Base-by-base conservation (phyloP, 306 rosid species). In the Pterocarpus santalinus region DNA sequence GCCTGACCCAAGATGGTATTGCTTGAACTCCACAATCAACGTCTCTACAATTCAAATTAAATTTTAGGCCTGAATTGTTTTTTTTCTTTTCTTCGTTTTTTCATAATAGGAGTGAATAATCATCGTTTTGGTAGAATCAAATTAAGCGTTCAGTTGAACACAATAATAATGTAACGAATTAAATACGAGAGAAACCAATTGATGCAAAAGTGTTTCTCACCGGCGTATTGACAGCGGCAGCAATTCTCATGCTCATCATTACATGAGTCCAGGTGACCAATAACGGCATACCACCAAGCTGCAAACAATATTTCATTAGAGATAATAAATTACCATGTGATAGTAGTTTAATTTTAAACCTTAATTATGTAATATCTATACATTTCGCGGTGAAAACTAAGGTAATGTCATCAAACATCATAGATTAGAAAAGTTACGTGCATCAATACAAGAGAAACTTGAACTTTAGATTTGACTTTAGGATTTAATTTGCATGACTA, bases 221-320 rank as follows among this genome's bases (percentile, higher is more conserved):
- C 94, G 63, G 84, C 84, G 51, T 28, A 1, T 11, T 61, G 85
- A 80, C 97, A 93, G 14, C 22, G 30, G 69, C 97, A 92, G 71
- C 35, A 67, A 82, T 65, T 80, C 47, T 62, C 80, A 16, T 70
- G 78, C 80, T 83, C 78, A 78, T 83, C 75, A 66, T 83, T 73
- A 28, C 95, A 92, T 1, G 73, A 36, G 30, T 88, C 88, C 52
- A 88, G 65, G 85, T 92, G 95, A 73, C 88, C 90, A 77, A 92
- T 80, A 38, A 83, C 86, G 14, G 90, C 93, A 49, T 86, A 89
- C 92, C 93, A 90, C 97, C 97, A 92, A 11, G 92, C 97, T 92
- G 82, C 83, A 64, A 28, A 14, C 44, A 69, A 76, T 4, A 8
- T 3, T 13, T 78, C 62, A 70, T 32, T 58, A 51, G 7, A 3